A percentile compares a stretch with the other conserved stretches of the same genome.
Evolutionary conservation across 2,329 filamentous ascomycete species (phyloP).

Genomic region (Phialemonium atrogriseum): DNA sequence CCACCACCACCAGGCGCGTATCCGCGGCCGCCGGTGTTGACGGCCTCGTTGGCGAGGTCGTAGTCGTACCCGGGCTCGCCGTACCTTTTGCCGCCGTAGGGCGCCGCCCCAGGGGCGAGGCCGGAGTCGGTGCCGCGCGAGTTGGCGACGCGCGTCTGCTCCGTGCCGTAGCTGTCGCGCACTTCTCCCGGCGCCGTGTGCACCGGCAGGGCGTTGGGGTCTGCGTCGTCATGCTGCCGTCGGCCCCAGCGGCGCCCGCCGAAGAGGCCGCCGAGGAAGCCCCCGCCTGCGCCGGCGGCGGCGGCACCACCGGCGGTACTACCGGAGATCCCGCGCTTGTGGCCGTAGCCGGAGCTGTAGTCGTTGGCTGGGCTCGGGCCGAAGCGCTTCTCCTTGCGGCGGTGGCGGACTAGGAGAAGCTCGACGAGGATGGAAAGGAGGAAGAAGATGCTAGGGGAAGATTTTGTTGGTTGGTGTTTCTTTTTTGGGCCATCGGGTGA

Average conservation of each 20-base stretch:
- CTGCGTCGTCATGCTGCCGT: slow-evolving; percentile 4
- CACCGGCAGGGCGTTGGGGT: slow-evolving; percentile 10
- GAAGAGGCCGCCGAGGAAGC: slow-evolving; percentile 8
- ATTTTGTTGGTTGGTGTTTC: not conserved
- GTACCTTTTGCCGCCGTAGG: slow-evolving; percentile 7
- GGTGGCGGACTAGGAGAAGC: slow-evolving; percentile 5
- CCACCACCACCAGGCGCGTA: not conserved
- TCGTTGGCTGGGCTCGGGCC: slow-evolving; percentile 30
- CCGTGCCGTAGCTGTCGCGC: slow-evolving; percentile 12
- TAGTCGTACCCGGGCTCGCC: slow-evolving; percentile 1
- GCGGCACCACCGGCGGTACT: too few relatives aligned
- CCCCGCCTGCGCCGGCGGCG: too few relatives aligned
- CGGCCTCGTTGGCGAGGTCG: slow-evolving; percentile 2
- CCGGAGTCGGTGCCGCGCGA: not conserved
- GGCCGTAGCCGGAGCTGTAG: slow-evolving; percentile 14
- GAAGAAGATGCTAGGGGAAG: slow-evolving; percentile 47
- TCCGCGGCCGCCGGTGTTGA: not conserved
- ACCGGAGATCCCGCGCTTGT: not conserved
- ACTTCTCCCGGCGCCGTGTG: slow-evolving; percentile 12
- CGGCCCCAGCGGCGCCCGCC: slow-evolving; percentile 6
- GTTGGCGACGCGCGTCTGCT: slow-evolving; percentile 12
- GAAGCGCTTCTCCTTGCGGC: slow-evolving; percentile 27
- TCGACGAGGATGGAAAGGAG: slow-evolving; percentile 53
- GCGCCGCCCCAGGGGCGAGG: too few relatives aligned
- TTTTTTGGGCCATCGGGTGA: not conserved